A percentile compares a stretch with the other conserved stretches of the same genome.
These are phyloP conservation scores for Teratosphaeriaceae sp. DNA, from an alignment of 2,329 filamentous ascomycete species.

Conservation along the genomic window DNA sequence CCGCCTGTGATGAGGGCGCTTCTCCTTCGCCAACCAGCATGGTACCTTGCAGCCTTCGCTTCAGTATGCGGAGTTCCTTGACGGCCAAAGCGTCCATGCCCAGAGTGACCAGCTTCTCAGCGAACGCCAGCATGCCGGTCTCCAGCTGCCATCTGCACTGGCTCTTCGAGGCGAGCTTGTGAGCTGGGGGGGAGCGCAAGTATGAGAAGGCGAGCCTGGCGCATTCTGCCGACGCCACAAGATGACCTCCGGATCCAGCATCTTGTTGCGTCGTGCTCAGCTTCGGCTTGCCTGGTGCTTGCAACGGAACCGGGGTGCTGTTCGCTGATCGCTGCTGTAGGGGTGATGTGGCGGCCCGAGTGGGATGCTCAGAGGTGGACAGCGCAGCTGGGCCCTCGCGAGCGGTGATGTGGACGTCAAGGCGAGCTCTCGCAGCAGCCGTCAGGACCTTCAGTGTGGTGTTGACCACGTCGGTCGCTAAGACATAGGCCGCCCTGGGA, in stretches of 20 bases:
- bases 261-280: neutral
- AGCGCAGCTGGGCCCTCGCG: too few species aligned
- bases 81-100: constrained; percentile 61
- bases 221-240: constrained; percentile 58
- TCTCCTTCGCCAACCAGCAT: neutral
- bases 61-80: constrained; percentile 62
- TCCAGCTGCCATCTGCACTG: constrained; percentile 64
- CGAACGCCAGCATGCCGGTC: constrained; percentile 63
- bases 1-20: neutral
- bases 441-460: constrained; percentile 59
- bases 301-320: constrained; percentile 37
- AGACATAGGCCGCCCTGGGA: constrained; percentile 54
- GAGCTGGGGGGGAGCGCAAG: constrained; percentile 51
- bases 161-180: constrained; percentile 44
- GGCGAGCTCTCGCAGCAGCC: constrained; percentile 53
- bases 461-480: constrained; percentile 71
- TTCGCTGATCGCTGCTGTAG: constrained; percentile 42
- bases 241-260: neutral
- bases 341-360: constrained; percentile 17
- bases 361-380: constrained; percentile 6
- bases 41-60: constrained; percentile 51
- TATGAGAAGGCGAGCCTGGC: constrained; percentile 60
- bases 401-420: neutral
- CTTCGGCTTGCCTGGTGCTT: neutral
- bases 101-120: constrained; percentile 58